Percentiles rank a stretch among this genome's conserved stretches.
phyloP scores from a whole-genome alignment of 768 basidiomycete species.

The Russula griseocarnosa region DNA sequence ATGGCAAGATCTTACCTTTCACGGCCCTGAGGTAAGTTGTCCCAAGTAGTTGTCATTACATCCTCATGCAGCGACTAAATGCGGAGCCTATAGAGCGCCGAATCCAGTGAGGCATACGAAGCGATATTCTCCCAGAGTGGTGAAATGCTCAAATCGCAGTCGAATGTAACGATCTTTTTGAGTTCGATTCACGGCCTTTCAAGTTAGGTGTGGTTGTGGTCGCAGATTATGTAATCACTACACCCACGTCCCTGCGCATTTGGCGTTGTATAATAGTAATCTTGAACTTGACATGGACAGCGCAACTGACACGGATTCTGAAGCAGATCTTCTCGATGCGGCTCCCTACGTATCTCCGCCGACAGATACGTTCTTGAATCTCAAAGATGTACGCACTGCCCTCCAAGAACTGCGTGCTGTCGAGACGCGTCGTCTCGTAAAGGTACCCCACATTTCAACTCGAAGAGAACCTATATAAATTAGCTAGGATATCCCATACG shows the following conservation, averaged over 20 bases:
- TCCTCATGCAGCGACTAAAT: background rate
- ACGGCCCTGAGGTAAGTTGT: slow-evolving; percentile 55
- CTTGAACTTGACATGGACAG: slow-evolving; percentile 34
- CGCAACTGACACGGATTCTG: slow-evolving; percentile 55
- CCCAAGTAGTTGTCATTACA: slow-evolving; percentile 2
- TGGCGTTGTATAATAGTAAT: no score
- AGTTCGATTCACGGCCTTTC: slow-evolving; percentile 32
- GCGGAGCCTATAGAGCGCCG: slow-evolving; percentile 45
- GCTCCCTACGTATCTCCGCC: background rate
- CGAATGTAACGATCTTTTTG: slow-evolving; percentile 54
- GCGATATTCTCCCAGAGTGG: slow-evolving; percentile 58
- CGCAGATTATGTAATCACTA: slow-evolving; percentile 27
- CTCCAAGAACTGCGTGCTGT: slow-evolving; percentile 1
- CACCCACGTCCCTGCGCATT: no score
- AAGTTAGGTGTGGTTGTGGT: background rate
- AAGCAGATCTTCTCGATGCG: slow-evolving; percentile 24
- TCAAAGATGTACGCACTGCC: slow-evolving; percentile 6
- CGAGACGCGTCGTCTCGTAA: slow-evolving; percentile 5
- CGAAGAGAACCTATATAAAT: slow-evolving; percentile 20
- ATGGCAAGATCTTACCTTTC: slow-evolving; percentile 69
- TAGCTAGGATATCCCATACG: slow-evolving; percentile 16
- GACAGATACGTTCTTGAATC: background rate
- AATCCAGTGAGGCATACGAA: slow-evolving; percentile 56
- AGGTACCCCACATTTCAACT: slow-evolving; percentile 16
- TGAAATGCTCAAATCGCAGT: slow-evolving; percentile 49